phyloP scores from a whole-genome alignment of 2,329 filamentous ascomycete genomes.

The Colletotrichum eleusines region DNA sequence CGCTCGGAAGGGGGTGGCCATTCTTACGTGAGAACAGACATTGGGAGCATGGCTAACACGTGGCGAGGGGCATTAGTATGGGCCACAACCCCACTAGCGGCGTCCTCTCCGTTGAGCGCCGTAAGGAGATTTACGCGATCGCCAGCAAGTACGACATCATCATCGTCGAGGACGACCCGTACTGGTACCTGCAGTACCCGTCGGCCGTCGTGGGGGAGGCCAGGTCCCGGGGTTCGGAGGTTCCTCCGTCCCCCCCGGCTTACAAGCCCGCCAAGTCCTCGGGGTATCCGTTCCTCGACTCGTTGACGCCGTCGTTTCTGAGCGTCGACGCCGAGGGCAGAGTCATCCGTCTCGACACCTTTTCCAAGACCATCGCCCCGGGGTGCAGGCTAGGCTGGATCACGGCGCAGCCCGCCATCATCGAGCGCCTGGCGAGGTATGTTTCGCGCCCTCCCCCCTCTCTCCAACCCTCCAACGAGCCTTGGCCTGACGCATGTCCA shows the following conservation, averaged over 20 bases:
- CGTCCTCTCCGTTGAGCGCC: constrained; percentile 77
- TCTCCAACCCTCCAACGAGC: not conserved
- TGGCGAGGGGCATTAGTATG: constrained; percentile 43
- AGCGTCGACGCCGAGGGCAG: constrained; percentile 86
- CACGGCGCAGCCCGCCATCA: constrained; percentile 82
- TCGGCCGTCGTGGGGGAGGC: constrained; percentile 70
- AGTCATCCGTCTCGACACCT: constrained; percentile 90
- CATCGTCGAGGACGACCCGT: constrained; percentile 94
- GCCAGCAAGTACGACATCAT: constrained; percentile 89
- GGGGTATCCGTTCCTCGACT: constrained; percentile 85
- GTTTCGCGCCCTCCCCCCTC: too few relatives aligned
- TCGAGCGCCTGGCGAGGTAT: constrained; percentile 73
- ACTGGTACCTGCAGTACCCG: constrained; percentile 94
- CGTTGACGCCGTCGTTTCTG: constrained; percentile 84
- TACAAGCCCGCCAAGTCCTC: constrained; percentile 56
- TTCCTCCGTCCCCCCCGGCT: constrained; percentile 44
- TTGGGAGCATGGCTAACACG: constrained; percentile 40
- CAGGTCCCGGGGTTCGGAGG: constrained; percentile 57
- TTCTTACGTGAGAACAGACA: not conserved
- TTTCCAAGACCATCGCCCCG: constrained; percentile 92
- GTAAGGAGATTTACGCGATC: constrained; percentile 82
- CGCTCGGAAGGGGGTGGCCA: not conserved
- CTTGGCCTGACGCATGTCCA: constrained; percentile 44
- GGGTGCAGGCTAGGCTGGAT: constrained; percentile 93
- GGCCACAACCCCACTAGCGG: constrained; percentile 91